phyloP scores from a whole-genome alignment of 345 rosid species.

The Salix exigua region DNA sequence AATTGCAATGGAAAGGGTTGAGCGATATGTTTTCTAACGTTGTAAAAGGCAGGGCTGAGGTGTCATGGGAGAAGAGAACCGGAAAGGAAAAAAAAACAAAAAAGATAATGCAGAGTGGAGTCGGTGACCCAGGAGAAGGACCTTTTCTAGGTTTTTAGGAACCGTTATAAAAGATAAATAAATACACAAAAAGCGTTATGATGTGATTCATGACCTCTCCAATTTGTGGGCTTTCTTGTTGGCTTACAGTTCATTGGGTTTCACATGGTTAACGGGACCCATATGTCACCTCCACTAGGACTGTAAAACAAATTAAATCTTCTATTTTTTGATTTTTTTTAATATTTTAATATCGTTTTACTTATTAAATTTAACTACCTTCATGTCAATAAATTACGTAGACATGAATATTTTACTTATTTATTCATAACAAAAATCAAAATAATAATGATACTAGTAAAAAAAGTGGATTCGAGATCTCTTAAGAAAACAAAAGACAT shows the following conservation, averaged over 20 bases:
- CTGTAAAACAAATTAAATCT: too few relatives aligned
- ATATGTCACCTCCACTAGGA: background rate
- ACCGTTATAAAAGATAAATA: background rate
- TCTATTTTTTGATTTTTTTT: too few relatives aligned
- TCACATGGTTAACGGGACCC: background rate
- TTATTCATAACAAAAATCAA: too few relatives aligned
- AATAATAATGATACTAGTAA: too few relatives aligned
- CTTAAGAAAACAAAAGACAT: too few relatives aligned
- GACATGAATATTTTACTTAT: too few relatives aligned
- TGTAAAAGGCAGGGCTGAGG: conserved; percentile 2
- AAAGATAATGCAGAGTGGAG: background rate
- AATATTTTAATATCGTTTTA: too few relatives aligned
- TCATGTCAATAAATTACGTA: too few relatives aligned
- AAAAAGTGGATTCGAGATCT: too few relatives aligned
- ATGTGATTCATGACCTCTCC: background rate
- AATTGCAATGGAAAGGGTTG: too few relatives aligned
- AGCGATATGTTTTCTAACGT: background rate
- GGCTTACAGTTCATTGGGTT: background rate
- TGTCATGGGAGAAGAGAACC: background rate
- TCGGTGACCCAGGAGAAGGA: background rate
- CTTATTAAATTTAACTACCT: too few relatives aligned
- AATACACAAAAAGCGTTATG: background rate
- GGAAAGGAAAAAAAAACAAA: background rate
- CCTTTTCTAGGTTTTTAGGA: background rate
- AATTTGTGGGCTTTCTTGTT: conserved; percentile 2